These are phyloP conservation scores for Fusarium anthophilum DNA, from an alignment of 2,329 filamentous ascomycete genomes.

Conservation along the genomic window DNA sequence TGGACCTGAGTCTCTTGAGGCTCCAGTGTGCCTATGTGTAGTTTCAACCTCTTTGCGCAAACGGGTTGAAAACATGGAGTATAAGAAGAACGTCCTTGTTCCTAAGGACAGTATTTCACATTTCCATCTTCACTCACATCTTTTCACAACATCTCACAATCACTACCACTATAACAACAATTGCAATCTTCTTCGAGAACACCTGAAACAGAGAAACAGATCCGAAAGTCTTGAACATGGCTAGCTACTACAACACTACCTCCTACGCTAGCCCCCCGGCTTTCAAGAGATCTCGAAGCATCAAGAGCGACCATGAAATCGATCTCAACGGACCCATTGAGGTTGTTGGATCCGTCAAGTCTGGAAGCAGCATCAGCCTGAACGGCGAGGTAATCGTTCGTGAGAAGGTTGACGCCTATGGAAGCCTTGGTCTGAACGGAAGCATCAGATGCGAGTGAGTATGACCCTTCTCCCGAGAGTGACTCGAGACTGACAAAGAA, in stretches of 20 bases:
- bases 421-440: conserved; percentile 54
- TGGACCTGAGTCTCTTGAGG: conserved; percentile 2
- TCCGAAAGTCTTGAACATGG: conserved; percentile 32
- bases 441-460: conserved; percentile 55
- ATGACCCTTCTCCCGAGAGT: background rate
- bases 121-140: conserved; percentile 5
- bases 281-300: conserved; percentile 49
- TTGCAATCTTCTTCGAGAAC: background rate
- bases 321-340: conserved; percentile 57
- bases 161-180: background rate
- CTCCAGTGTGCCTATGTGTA: conserved; percentile 21
- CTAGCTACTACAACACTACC: conserved; percentile 40
- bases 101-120: conserved; percentile 14
- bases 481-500: background rate
- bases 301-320: conserved; percentile 55
- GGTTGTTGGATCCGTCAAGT: conserved; percentile 57
- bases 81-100: conserved; percentile 30
- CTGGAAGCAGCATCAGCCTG: conserved; percentile 55
- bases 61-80: conserved; percentile 21
- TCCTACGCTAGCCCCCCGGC: conserved; percentile 31
- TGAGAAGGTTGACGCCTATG: conserved; percentile 59
- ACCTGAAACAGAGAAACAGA: background rate
- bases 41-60: conserved; percentile 19
- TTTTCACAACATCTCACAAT: background rate
- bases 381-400: conserved; percentile 55